Base-by-base conservation (phyloP, 148 eudicot genomes). In the Rhododendron vialii region DNA sequence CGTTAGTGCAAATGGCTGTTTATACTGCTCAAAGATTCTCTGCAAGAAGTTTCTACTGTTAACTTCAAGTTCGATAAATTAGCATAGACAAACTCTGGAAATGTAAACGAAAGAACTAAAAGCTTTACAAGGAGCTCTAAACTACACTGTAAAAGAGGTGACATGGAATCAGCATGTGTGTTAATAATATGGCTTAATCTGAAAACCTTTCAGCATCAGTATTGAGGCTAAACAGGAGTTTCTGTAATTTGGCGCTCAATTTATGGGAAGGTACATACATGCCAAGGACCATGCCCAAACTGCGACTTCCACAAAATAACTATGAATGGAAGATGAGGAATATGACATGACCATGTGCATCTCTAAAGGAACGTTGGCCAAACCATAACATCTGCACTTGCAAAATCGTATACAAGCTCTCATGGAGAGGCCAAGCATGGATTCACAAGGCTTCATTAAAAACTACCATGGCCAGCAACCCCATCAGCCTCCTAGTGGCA, bases 21-120 rank as follows among this genome's bases (percentile, higher is more conserved):
- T 78, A 86, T 89, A 90, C 88, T 89, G 88, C 83, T 63, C 51
- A 86, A 90, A 90, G 48, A 90, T 90, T 86, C 88, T 89, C 92
- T 90, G 92, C 88, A 85, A 80, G 67, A 57, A 81, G 61, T 57
- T 4, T 51, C 13, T 17, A 76, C 22, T 76, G 74, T 67, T 55
- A 57, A 57, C 4, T 26, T 18, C 10, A 74, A 82, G 28, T 41
- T 57, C 22, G 24, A 74, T 14, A 69, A 28, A 22, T 50, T 84
- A 84, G 47, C 80, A 71, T 20, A 8, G 41, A 47, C 50, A 83
- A 71, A 30, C 47, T 59, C 48, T 73, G 73, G 18, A 48, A 48
- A 50, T 8, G 1, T 4, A 28, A 57, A 26, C 2, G 9, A 26
- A 28, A 11, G 22, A 13, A n/a, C 14, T 41, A 18, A 14, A 83